Percentiles rank a stretch among this genome's conserved stretches.
Evolutionary conservation across 1,139 yeast genomes (phyloP).

Genomic region (Debaryomycetaceae sp.): DNA sequence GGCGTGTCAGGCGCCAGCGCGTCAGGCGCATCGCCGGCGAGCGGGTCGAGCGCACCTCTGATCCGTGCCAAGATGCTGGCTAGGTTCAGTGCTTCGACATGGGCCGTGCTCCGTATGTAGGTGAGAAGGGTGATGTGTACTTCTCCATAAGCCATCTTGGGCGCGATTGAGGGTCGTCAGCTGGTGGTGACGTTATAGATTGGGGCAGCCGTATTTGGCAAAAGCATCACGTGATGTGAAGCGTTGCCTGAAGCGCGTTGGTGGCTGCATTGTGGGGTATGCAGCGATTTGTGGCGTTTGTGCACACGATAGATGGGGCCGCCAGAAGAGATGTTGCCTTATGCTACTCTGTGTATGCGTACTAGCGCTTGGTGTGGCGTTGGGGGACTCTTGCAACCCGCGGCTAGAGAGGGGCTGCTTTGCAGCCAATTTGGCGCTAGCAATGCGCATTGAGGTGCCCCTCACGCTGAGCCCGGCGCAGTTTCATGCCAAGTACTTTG

Average conservation of each 20-base stretch:
- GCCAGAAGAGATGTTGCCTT: too few species aligned
- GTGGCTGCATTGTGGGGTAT: too few species aligned
- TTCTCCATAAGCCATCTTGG: constrained; percentile 2
- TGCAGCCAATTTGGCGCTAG: constrained; percentile 21
- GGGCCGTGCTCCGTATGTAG: constrained; percentile 7
- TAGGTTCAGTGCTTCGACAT: constrained; percentile 1
- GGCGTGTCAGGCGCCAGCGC: neutral
- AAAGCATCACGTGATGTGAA: too few species aligned
- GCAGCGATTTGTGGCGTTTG: too few species aligned
- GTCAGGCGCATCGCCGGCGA: constrained; percentile 3
- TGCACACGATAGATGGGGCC: too few species aligned
- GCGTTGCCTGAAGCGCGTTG: too few species aligned
- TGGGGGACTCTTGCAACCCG: constrained; percentile 21
- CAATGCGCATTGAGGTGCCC: constrained; percentile 13
- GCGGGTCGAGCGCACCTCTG: constrained; percentile 1
- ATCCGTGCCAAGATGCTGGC: neutral
- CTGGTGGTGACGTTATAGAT: too few species aligned
- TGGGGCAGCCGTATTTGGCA: too few species aligned
- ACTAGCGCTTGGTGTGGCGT: neutral
- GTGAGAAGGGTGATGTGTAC: constrained; percentile 8
- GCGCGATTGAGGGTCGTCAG: too few species aligned
- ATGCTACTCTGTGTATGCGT: too few species aligned
- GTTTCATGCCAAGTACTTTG: constrained; percentile 8
- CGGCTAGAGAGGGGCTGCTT: constrained; percentile 18
- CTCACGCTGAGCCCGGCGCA: constrained; percentile 10